Evolutionary conservation across 805 yeast genomes (phyloP), one percentile per base, ranked within the genome.

Genomic region (Myxozyma melibiosi): DNA sequence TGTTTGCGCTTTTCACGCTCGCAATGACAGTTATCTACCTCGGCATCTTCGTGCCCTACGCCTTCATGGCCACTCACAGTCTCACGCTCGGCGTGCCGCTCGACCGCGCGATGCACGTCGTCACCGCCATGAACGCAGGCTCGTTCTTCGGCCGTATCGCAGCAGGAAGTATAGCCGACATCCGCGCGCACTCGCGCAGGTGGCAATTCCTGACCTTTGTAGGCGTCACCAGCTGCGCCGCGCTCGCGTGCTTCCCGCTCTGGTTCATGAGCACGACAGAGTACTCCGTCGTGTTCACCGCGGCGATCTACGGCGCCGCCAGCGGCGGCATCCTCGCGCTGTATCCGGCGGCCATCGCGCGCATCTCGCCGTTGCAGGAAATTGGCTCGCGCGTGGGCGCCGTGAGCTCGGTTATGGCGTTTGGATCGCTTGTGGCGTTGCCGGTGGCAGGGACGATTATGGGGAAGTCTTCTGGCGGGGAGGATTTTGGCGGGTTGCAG

Each of bases 331-430:
- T 67, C 6, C 67, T 70, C 20, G 68, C 71, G 14, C 51, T 71
- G 13, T 68, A 68, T 6, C 72, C 74, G 1, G 65, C 70, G 3
- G 55, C 67, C 9, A 62, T 70, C 1, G 71, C 73, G 1, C 59
- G 61, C 16, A 45, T 56, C 18, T 69, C 72, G 4, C 60, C 65
- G 0, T 56, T 65, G 39, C 43, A 65, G 24, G 58, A 65, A n/a
- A 61, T 68, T 16, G 73, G 74, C 3, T 63, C 66, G 2, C 61
- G 73, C 7, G 86, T 88, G 88, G 87, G 88, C 1, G 55, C 83
- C 38, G 78, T 88, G 1, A 74, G 86, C 39, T 73, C 79, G 5
- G 66, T 77, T 9, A 83, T 85, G 42, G 78, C 91, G 0, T 76
- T 80, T 65, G 83, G 79, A 2, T 53, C 66, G n/a, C 65, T 70